These are phyloP conservation scores for Phaffomyces opuntiae DNA, from an alignment of 805 yeast genomes.

Conservation along the genomic window DNA sequence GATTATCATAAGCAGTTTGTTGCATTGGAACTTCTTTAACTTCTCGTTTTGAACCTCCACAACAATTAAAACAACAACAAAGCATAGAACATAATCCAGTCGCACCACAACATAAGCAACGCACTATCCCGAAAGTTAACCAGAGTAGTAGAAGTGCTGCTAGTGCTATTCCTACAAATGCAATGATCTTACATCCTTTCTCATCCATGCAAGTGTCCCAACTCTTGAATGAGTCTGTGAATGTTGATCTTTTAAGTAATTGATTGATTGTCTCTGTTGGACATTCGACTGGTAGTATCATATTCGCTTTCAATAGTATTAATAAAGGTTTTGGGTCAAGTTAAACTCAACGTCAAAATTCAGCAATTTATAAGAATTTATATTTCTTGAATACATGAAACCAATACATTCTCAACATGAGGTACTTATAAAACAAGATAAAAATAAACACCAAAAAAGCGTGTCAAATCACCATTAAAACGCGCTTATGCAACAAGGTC, in stretches of 20 bases:
- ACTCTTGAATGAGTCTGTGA: slow-evolving; percentile 39
- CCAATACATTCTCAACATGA: too few species aligned
- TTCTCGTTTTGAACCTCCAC: slow-evolving; percentile 4
- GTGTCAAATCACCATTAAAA: too few species aligned
- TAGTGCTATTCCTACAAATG: slow-evolving; percentile 62
- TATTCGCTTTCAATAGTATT: neutral
- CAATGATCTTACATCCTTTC: slow-evolving; percentile 66
- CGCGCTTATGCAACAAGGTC: too few species aligned
- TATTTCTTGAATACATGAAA: too few species aligned
- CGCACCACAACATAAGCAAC: slow-evolving; percentile 54
- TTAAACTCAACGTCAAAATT: too few species aligned
- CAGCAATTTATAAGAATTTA: too few species aligned
- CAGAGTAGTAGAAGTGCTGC: slow-evolving; percentile 50
- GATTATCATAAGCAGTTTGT: slow-evolving; percentile 14
- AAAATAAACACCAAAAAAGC: too few species aligned
- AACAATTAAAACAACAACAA: slow-evolving; percentile 37
- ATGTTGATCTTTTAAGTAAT: slow-evolving; percentile 22
- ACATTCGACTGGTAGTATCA: neutral
- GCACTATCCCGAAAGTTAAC: slow-evolving; percentile 46
- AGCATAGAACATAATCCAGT: slow-evolving; percentile 42
- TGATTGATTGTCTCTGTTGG: neutral
- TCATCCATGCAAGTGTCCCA: slow-evolving; percentile 84
- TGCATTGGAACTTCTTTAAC: slow-evolving; percentile 4
- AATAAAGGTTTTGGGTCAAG: too few species aligned
- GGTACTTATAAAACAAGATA: too few species aligned